Evolutionary conservation across 1,284 basidiomycete genomes (phyloP).

Genomic region (Caloboletus firmus): DNA sequence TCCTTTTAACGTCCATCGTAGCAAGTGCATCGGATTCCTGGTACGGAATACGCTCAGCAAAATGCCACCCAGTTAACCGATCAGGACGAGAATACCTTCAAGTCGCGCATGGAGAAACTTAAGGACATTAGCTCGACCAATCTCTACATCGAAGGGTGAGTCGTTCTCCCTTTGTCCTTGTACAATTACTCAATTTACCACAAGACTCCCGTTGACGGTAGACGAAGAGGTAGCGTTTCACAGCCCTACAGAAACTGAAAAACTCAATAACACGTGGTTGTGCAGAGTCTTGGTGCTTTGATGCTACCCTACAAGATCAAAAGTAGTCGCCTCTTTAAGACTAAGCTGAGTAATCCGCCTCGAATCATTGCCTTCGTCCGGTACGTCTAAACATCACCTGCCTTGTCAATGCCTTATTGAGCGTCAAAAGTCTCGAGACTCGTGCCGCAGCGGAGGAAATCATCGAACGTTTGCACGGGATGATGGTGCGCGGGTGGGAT

Average conservation of each 20-base stretch:
- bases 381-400: conserved; percentile 38
- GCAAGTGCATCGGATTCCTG: conserved; percentile 79
- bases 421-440: conserved; percentile 57
- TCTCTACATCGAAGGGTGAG: conserved; percentile 70
- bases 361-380: conserved; percentile 75
- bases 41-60: conserved; percentile 52
- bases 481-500: conserved; percentile 74
- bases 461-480: conserved; percentile 69
- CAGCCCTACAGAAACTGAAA: background rate
- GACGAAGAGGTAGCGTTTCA: conserved; percentile 39
- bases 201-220: conserved; percentile 59
- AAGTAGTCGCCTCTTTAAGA: conserved; percentile 73
- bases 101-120: conserved; percentile 68
- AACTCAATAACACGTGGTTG: background rate
- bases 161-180: background rate
- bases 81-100: conserved; percentile 54
- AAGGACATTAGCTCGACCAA: conserved; percentile 64
- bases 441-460: conserved; percentile 68
- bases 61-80: conserved; percentile 19
- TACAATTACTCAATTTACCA: conserved; percentile 4
- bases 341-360: conserved; percentile 67
- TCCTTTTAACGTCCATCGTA: conserved; percentile 27
- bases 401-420: background rate
- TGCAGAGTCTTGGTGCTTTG: conserved; percentile 56
- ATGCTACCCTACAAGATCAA: conserved; percentile 64